Conservation (phyloP, 106 monocot genomes). For the Acanthochlamys bracteata region DNA sequence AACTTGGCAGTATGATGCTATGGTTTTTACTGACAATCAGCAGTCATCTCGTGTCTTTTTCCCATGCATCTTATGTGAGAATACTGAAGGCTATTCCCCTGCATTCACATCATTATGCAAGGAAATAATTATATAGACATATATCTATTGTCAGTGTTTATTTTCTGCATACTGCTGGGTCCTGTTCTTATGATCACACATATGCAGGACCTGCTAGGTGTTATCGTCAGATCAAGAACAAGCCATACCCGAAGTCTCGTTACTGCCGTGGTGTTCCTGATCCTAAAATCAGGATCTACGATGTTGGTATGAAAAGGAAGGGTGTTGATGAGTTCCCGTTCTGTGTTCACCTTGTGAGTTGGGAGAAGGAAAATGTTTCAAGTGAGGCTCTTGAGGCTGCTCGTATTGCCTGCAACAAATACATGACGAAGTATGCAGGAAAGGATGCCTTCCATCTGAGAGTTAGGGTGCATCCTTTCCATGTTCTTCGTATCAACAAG, state of each 20-base stretch:
- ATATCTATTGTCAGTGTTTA: not conserved
- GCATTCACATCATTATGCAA: not conserved
- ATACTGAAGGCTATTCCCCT: no score
- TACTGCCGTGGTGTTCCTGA: constrained; percentile 93
- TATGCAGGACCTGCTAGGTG: constrained; percentile 59
- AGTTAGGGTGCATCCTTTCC: constrained; percentile 80
- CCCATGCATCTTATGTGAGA: no score
- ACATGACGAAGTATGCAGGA: constrained; percentile 82
- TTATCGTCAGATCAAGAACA: constrained; percentile 81
- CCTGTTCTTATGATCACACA: not conserved
- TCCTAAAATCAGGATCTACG: constrained; percentile 80
- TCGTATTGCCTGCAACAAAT: constrained; percentile 87
- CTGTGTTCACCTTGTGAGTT: constrained; percentile 67
- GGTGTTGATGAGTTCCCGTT: constrained; percentile 75
- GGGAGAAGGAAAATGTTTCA: constrained; percentile 85
- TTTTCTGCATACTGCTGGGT: not conserved
- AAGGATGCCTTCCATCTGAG: constrained; percentile 87
- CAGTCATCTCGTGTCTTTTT: no score
- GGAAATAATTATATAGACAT: not conserved
- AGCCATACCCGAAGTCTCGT: constrained; percentile 83
- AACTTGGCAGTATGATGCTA: no score
- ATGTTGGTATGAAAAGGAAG: constrained; percentile 89
- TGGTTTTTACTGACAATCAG: no score
- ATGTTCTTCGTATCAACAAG: constrained; percentile 83
- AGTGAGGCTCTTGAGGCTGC: constrained; percentile 86